Base-by-base conservation (phyloP, 352 stramenopile species). In the Phytophthora ramorum region DNA sequence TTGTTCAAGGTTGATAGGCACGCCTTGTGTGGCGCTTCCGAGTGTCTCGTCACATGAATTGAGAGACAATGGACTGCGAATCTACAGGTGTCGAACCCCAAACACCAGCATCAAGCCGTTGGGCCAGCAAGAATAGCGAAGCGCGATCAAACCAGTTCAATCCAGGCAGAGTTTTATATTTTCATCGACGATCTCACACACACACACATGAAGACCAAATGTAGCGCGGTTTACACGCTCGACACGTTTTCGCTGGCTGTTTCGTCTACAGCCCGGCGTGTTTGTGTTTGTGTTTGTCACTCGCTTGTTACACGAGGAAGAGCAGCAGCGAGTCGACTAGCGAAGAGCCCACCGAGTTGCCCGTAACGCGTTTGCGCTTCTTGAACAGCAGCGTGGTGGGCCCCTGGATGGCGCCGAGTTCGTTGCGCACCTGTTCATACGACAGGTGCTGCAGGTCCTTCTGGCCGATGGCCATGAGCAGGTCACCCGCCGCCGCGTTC, bases 381-480 rank as follows among this genome's bases (percentile, higher is more conserved):
- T 91, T 87, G 60, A 93, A 93, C 34, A 93, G 66, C 30, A 93
- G 61, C 56, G 61, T 71, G 22, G 85, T 91, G 6, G 79, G 75
- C 4, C 56, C 43, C 24, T 52, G 71, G 43, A 93, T 88, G 24
- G 48, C 51, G 6, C 47, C 57, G 14, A 93, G 66, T 41, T 83
- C 70, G 17, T 44, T 60, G 49, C 84, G 76, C 17, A 93, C 81
- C 14, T 90, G 63, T 7, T 92, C 78, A 40, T 91, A 91, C 17
- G 71, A 54, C 48, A 86, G 49, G 69, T 85, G 75, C 67, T 91
- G 81, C 58, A 93, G 58, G 64, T 93, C 85, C 40, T 63, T 76
- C 35, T 71, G 69, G 26, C 75, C 85, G 38, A 93, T 91, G 26
- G 81, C 85, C 66, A 93, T 88, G 46, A 93, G 79, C 71, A 90